These are phyloP conservation scores for Zygosaccharomyces pseudobailii DNA, from an alignment of 1,139 yeast species.

Conservation along the genomic window DNA sequence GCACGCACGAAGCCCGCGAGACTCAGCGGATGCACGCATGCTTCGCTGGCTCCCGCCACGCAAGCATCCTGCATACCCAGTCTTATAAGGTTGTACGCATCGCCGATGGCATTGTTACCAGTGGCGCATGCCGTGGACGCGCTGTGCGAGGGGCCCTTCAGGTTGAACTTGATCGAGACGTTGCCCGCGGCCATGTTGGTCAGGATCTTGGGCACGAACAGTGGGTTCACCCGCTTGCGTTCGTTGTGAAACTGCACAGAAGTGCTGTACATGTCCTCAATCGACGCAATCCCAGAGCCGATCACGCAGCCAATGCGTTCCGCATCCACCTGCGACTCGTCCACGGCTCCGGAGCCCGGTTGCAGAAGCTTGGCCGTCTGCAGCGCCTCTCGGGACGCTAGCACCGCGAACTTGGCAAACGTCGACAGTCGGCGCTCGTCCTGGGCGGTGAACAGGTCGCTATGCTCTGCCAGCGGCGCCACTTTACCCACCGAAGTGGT, in stretches of 20 bases:
- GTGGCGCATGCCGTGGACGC: conserved; percentile 97
- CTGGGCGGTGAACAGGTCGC: conserved; percentile 25
- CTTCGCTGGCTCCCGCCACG: conserved; percentile 92
- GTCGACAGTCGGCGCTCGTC: conserved; percentile 55
- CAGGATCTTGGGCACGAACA: conserved; percentile 77
- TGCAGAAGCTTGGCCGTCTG: conserved; percentile 46
- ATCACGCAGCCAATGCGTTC: conserved; percentile 63
- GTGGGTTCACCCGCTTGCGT: conserved; percentile 72
- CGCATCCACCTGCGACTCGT: conserved; percentile 34
- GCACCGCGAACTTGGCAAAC: conserved; percentile 75
- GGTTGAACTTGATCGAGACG: conserved; percentile 68
- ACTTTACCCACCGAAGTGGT: conserved; percentile 43
- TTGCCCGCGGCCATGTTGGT: conserved; percentile 96
- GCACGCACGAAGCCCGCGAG: conserved; percentile 92
- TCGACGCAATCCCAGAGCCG: conserved; percentile 92
- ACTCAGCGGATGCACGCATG: conserved; percentile 80
- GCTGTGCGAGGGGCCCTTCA: conserved; percentile 82
- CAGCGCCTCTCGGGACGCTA: conserved; percentile 75
- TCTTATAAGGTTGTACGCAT: conserved; percentile 74
- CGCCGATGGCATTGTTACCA: conserved; percentile 91
- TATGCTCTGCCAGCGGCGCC: conserved; percentile 36
- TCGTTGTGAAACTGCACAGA: conserved; percentile 53
- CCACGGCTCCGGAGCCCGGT: conserved; percentile 4
- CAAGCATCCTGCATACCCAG: conserved; percentile 81
- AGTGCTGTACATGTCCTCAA: conserved; percentile 66